Percentiles rank a stretch among this genome's conserved stretches.
Evolutionary conservation across 129 eudicot genomes (phyloP).

Genomic region (Heracleum sosnowskyi): DNA sequence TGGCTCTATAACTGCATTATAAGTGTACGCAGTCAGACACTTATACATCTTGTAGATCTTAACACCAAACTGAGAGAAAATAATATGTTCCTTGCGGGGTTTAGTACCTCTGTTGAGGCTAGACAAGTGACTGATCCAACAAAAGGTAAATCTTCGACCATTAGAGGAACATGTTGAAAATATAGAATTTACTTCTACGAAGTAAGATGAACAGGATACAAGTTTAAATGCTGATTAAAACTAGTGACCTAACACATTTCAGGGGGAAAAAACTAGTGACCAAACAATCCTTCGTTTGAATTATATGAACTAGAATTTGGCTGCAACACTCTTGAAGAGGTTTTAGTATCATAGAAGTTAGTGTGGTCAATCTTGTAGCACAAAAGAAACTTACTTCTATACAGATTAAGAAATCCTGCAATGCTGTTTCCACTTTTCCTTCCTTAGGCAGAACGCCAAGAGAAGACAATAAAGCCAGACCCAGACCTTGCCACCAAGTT

Average conservation of each 20-base stretch:
- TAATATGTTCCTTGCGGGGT: background rate
- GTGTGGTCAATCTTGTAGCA: background rate
- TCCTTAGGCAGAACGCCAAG: constrained; percentile 53
- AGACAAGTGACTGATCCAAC: background rate
- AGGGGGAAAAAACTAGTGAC: too few relatives aligned
- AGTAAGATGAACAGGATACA: background rate
- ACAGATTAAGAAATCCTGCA: constrained; percentile 91
- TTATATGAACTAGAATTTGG: background rate
- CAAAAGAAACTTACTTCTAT: constrained; percentile 51
- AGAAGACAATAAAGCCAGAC: constrained; percentile 65
- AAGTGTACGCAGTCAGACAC: background rate
- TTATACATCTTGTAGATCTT: background rate
- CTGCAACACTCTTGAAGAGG: background rate
- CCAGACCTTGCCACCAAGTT: constrained; percentile 99
- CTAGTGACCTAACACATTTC: background rate
- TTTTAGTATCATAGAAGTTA: background rate
- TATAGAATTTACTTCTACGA: background rate
- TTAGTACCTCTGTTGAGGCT: background rate
- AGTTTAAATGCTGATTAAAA: background rate
- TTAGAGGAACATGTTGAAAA: background rate
- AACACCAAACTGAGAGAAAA: background rate
- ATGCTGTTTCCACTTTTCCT: constrained; percentile 55
- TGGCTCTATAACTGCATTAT: background rate
- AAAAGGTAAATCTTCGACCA: background rate
- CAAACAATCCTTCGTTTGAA: background rate